These are phyloP conservation scores for Solanum dulcamara DNA, from an alignment of 257 asterid genomes.

Conservation along the genomic window DNA sequence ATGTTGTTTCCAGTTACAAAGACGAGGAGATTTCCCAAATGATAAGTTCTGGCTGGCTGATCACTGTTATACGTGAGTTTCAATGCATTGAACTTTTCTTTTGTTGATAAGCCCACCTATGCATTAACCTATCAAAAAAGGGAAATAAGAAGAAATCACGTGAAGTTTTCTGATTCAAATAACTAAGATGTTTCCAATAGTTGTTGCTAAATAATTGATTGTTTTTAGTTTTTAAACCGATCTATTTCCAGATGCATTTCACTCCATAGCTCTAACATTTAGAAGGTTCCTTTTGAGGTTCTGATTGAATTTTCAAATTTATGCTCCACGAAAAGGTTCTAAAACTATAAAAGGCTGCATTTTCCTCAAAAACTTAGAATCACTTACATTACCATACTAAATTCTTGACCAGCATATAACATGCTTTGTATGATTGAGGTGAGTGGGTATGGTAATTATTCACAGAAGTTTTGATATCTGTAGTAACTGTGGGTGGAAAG, in stretches of 20 bases:
- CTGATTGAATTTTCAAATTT: neutral
- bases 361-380: neutral
- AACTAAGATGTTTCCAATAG: neutral
- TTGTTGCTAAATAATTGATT: neutral
- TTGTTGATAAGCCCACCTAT: neutral
- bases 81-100: neutral
- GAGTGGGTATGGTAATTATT: neutral
- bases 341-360: neutral
- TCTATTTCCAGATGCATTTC: neutral
- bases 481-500: neutral
- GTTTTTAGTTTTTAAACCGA: neutral
- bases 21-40: constrained; percentile 20
- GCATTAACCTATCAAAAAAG: neutral
- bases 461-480: neutral
- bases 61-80: constrained; percentile 53
- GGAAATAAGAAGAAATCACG: neutral
- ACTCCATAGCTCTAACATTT: neutral
- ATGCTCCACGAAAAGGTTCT: neutral
- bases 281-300: neutral
- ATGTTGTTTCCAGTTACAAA: constrained; percentile 38
- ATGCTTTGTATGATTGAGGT: neutral
- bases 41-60: constrained; percentile 39
- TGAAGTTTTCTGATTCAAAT: neutral
- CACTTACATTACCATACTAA: neutral
- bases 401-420: neutral